Evolutionary conservation across 2,329 filamentous ascomycete genomes (phyloP), one percentile per base, ranked within the genome.

Genomic region (Fusarium sp.): DNA sequence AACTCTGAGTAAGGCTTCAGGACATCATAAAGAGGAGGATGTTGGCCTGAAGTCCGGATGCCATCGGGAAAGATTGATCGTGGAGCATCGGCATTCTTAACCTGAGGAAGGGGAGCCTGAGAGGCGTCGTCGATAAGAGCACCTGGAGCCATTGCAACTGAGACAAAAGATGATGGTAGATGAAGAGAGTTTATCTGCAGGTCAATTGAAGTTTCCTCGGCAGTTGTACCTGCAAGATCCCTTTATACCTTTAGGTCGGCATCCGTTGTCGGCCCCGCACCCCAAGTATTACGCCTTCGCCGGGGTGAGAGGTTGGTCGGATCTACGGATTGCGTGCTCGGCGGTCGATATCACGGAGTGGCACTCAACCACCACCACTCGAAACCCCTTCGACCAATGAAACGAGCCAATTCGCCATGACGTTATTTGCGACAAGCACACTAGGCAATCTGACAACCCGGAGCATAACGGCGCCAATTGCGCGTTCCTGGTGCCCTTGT

Each of bases 1-100:
- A 95, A 96, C 14, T 88, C 87, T 0, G 88, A 86, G 82, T 94
- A 96, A 0, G 92, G 89, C 64, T 84, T 86, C 18, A 96, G 81
- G 4, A 87, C 83, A 38, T 91, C 85, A 78, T 92, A 92, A 27
- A 93, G 82, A 3, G 94, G 94, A 34, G 89, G 86, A 74, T 94
- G 92, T 80, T 96, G 94, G 38, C 94, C 94, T 1, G 92, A 88
- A 1, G 87, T 89, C 22, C 85, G 83, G 74, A 87, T 86, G 45
- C 85, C 85, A 40, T 87, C 85, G 5, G 85, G 85, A 75, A 87
- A 87, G 58, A 79, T 79, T 59, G 70, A 72, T 14, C 76, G 76
- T 37, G 78, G 78, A 18, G 78, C 78, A 14, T 79, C 78, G 0
- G 74, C 56, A 56, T 74, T 78, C 64, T 79, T 79, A 13, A 66